Evolutionary conservation across 1,284 basidiomycete genomes (phyloP), one percentile per base, ranked within the genome.

Genomic region (Flammula alnicola): DNA sequence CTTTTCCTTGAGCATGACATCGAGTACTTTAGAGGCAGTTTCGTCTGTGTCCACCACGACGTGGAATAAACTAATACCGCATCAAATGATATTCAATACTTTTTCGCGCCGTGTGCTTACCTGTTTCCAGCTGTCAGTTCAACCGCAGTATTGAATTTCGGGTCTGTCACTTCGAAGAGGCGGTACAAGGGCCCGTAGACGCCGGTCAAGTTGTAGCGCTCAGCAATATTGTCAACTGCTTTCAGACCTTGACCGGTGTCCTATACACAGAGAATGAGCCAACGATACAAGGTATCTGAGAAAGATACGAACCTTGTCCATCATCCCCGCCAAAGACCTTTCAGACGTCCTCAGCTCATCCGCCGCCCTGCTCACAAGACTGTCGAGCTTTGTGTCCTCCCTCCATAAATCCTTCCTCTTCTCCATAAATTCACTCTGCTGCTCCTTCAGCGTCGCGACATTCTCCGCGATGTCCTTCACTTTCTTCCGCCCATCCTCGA

Each of bases 31-130:
- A 3, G 85, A 86, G 0, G 94, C 97, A 0, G 95, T 98, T 33
- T 88, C 88, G 64, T 99, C 97, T 10, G 81, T 93, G 68, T 99
- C 97, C 48, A 99, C 96, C 0, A 99, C 96, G 25, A 99, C 88
- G 63, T 99, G 96, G 77, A 99, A 99, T 31, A 99, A 75, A 61
- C 94, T 95, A 47, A 33, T 41, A 32, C 22, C 27, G 19, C 30
- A 11, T n/a, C 16, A 36, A 39, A 19, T 33, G 12, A 4, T 20
- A 8, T 12, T 14, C 12, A 30, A 12, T 12, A 47, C 14, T 5
- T 1, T 23, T 3, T 11, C 14, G 36, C 14, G 37, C 23, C 25
- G 30, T 8, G 22, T n/a, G 33, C 23, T 71, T 49, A 93, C 93
- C 90, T 93, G 65, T 90, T 95, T 1, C 95, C 95, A 0, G 95